phyloP scores from a whole-genome alignment of 2,329 filamentous ascomycete species.

The Aspergillus fischeri region DNA sequence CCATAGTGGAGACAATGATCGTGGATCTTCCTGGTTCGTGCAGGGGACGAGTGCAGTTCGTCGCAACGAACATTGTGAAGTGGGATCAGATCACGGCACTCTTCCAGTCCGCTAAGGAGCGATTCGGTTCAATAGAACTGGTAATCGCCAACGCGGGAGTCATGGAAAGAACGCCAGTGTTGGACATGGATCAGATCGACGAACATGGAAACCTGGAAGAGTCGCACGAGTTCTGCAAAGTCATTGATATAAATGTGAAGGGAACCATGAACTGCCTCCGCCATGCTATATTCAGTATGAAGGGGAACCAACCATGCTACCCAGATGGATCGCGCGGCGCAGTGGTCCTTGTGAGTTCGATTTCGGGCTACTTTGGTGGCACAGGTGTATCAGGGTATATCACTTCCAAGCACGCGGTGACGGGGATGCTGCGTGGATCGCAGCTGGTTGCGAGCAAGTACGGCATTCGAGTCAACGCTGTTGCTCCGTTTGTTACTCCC shows the following conservation, averaged over 20 bases:
- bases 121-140: slow-evolving; percentile 37
- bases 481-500: slow-evolving; percentile 48
- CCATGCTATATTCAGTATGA: slow-evolving; percentile 25
- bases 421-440: slow-evolving; percentile 38
- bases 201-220: slow-evolving; percentile 15
- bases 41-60: slow-evolving; percentile 16
- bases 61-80: slow-evolving; percentile 33
- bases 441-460: slow-evolving; percentile 32
- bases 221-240: slow-evolving; percentile 22
- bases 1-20: too few relatives aligned
- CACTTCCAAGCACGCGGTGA: slow-evolving; percentile 42
- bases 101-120: slow-evolving; percentile 28
- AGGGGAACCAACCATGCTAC: slow-evolving; percentile 8
- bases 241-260: slow-evolving; percentile 43
- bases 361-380: slow-evolving; percentile 43
- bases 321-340: slow-evolving; percentile 29
- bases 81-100: slow-evolving; percentile 35
- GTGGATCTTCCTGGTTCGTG: too few relatives aligned
- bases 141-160: slow-evolving; percentile 44
- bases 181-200: slow-evolving; percentile 25
- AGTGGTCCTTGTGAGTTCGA: slow-evolving; percentile 37
- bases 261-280: slow-evolving; percentile 43
- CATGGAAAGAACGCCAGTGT: slow-evolving; percentile 24
- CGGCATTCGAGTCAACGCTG: slow-evolving; percentile 41
- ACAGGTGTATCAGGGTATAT: slow-evolving; percentile 42